Percentiles rank a stretch among this genome's conserved stretches.
phyloP scores from a whole-genome alignment of 108 stramenopile species.

The Epipyxis sp. region DNA sequence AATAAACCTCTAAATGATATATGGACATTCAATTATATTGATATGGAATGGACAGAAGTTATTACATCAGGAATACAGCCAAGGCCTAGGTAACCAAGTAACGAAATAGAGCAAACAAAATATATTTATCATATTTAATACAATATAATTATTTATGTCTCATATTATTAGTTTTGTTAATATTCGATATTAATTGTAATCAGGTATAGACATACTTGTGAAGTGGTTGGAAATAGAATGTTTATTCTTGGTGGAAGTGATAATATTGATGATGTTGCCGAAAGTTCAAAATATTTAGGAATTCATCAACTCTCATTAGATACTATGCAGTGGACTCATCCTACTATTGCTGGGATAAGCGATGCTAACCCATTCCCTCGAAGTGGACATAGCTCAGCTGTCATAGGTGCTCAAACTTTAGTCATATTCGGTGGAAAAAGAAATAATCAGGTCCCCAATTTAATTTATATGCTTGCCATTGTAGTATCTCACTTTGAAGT shows the following conservation, averaged over 20 bases:
- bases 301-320: background rate
- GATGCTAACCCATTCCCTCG: constrained; percentile 29
- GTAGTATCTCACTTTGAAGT: no score
- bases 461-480: constrained; percentile 6
- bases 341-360: background rate
- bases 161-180: no score
- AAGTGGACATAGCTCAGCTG: constrained; percentile 14
- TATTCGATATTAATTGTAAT: no score
- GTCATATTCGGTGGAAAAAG: constrained; percentile 26
- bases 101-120: no score
- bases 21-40: constrained; percentile 19
- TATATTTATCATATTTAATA: no score
- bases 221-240: constrained; percentile 24
- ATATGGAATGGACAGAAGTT: constrained; percentile 21
- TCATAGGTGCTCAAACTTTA: constrained; percentile 24
- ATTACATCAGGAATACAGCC: constrained; percentile 31
- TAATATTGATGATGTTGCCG: constrained; percentile 18
- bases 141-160: no score
- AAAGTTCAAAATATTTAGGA: background rate
- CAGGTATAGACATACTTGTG: constrained; percentile 17
- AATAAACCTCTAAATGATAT: constrained; percentile 13
- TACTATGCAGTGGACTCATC: constrained; percentile 25
- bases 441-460: background rate
- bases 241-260: constrained; percentile 18
- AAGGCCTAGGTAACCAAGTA: no score